phyloP scores from a whole-genome alignment of 2,329 filamentous ascomycete genomes.

The Thermoascus crustaceus region DNA sequence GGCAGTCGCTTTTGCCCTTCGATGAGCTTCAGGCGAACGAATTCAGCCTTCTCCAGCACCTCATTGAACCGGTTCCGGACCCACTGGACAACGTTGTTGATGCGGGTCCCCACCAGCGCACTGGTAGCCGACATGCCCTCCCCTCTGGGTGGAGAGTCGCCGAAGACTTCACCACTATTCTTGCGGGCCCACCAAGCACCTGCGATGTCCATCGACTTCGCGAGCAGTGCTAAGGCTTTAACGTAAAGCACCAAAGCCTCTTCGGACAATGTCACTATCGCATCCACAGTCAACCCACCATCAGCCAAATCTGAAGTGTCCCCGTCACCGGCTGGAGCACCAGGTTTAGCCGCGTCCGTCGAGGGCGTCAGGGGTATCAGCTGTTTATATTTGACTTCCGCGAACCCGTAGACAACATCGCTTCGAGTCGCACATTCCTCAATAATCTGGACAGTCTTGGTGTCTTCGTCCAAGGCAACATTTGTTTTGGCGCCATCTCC shows the following conservation, averaged over 20 bases:
- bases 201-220: slow-evolving; percentile 92
- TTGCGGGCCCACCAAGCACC: slow-evolving; percentile 84
- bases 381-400: slow-evolving; percentile 97
- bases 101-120: slow-evolving; percentile 56
- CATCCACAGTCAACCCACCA: slow-evolving; percentile 74
- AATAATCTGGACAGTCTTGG: slow-evolving; percentile 66
- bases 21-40: slow-evolving; percentile 79
- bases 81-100: slow-evolving; percentile 95
- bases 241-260: slow-evolving; percentile 94
- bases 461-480: slow-evolving; percentile 66
- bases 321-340: slow-evolving; percentile 19
- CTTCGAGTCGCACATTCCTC: slow-evolving; percentile 89
- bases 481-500: slow-evolving; percentile 55
- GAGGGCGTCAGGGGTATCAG: slow-evolving; percentile 83
- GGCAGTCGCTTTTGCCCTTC: slow-evolving; percentile 81
- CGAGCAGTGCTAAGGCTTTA: slow-evolving; percentile 81
- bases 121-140: slow-evolving; percentile 33
- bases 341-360: slow-evolving; percentile 22
- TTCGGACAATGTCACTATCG: slow-evolving; percentile 77
- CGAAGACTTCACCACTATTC: slow-evolving; percentile 54
- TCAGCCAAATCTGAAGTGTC: slow-evolving; percentile 52
- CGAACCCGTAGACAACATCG: slow-evolving; percentile 95
- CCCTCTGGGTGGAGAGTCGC: slow-evolving; percentile 37
- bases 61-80: slow-evolving; percentile 91
- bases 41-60: slow-evolving; percentile 89